Conservation (phyloP, 345 rosid species). For the Gynandropsis gynandra region DNA sequence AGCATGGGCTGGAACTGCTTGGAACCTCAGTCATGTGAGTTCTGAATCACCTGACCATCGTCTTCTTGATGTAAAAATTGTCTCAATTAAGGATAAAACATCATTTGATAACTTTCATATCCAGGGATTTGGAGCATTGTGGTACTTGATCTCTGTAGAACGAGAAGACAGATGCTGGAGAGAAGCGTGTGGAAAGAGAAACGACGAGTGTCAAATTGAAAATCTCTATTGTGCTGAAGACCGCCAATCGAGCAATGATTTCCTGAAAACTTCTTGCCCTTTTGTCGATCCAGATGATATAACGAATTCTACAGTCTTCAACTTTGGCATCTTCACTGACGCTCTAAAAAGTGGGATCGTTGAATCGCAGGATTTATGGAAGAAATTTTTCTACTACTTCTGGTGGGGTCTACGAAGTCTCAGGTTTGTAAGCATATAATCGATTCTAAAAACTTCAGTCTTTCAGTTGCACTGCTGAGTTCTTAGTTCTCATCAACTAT, state of each 20-base stretch:
- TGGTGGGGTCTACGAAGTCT: conserved; percentile 30
- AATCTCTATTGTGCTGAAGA: conserved; percentile 8
- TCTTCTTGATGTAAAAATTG: not conserved
- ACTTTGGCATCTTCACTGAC: conserved; percentile 28
- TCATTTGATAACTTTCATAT: not conserved
- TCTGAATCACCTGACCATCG: not conserved
- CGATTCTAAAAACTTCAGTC: not conserved
- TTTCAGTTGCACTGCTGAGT: not conserved
- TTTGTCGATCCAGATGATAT: conserved; percentile 16
- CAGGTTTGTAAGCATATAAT: conserved; percentile 16
- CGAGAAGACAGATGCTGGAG: conserved; percentile 30
- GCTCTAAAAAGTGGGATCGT: conserved; percentile 25
- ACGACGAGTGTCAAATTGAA: not conserved
- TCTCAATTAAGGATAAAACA: not conserved
- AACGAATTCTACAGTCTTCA: conserved; percentile 18
- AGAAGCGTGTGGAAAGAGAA: conserved; percentile 19
- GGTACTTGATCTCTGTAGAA: conserved; percentile 27
- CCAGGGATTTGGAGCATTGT: conserved; percentile 26
- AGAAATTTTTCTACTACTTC: conserved; percentile 27
- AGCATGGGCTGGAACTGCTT: conserved; percentile 33
- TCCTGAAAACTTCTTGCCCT: conserved; percentile 18
- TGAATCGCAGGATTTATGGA: conserved; percentile 23
- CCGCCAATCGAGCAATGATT: not conserved
- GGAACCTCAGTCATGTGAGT: conserved; percentile 31
- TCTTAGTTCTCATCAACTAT: not conserved